Evolutionary conservation across 73 alveolate genomes (phyloP), one percentile per base, ranked within the genome.

Genomic region (Paramecium sonneborni): DNA sequence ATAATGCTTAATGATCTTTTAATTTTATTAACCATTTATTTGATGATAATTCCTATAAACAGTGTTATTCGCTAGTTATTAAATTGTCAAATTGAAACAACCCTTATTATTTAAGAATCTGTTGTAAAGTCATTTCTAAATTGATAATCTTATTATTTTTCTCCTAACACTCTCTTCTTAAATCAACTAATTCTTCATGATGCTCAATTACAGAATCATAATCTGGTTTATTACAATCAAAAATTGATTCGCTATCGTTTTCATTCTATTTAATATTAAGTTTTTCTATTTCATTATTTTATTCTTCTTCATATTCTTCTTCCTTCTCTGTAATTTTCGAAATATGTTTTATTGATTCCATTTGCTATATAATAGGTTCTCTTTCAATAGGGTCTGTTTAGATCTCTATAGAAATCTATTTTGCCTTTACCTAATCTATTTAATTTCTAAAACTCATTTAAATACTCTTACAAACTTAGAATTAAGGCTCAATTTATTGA

Each of bases 171-270:
- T 62, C 84, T 26, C 44, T 62, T 26, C 48, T 62, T 6, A 62
- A 32, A 26, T 62, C 84, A 62, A 62, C 84, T 6, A 62, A 62
- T 62, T 62, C 84, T 62, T 62, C 84, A 30, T 62, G 84, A 62
- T 62, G 84, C 11, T 62, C 84, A 2, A 62, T 62, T 26, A 62
- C 84, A 26, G 84, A 62, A 62, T 62, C 84, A 62, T 62, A 62
- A 28, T 62, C 84, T 30, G 84, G 84, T 30, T 62, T 62, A 62
- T 62, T 62, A 12, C 84, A 62, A 62, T 62, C 84, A 30, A 62
- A 62, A 12, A 62, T 32, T 30, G 84, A 62, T 62, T 62, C 84
- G 12, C 26, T 32, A 62, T 62, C 84, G 24, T 62, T 32, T 26
- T 62, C 84, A 14, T 1, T 11, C 0, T 62, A 21, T 30, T 30